Evolutionary conservation across 768 basidiomycete species (phyloP).

Genomic region (Hericium coralloides): DNA sequence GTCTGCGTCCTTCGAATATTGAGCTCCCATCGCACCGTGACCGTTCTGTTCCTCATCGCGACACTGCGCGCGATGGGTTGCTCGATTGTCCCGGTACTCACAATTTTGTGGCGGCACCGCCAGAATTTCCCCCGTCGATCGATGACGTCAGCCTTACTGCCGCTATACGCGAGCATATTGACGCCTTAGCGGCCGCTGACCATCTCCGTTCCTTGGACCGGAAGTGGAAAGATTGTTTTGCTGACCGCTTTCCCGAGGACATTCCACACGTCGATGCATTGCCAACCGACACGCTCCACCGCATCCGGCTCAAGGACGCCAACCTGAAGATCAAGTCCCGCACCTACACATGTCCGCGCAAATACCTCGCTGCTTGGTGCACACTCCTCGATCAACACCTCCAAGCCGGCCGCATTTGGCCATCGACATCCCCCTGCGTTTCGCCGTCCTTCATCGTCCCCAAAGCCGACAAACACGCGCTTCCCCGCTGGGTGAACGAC

Average conservation of each 20-base stretch:
- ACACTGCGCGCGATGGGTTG: background rate
- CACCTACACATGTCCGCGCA: conserved; percentile 24
- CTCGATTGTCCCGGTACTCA: background rate
- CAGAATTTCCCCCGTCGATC: too few relatives aligned
- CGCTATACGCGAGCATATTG: too few relatives aligned
- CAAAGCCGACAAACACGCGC: too few relatives aligned
- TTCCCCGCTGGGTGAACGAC: conserved; percentile 18
- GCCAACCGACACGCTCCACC: too few relatives aligned
- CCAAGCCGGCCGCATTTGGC: conserved; percentile 21
- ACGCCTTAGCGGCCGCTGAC: too few relatives aligned
- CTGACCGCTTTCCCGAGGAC: conserved; percentile 16
- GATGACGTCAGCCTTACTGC: too few relatives aligned
- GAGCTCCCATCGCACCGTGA: background rate
- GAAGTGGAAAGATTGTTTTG: conserved; percentile 14
- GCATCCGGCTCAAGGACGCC: too few relatives aligned
- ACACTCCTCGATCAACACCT: conserved; percentile 26
- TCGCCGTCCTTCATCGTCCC: conserved; percentile 33
- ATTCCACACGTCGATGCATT: too few relatives aligned
- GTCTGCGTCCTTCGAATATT: background rate
- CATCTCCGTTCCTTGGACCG: too few relatives aligned
- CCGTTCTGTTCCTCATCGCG: background rate
- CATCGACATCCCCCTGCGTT: conserved; percentile 20
- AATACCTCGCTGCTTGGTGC: conserved; percentile 26
- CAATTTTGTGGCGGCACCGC: too few relatives aligned
- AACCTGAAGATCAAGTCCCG: background rate